Evolutionary conservation across 2,329 filamentous ascomycete genomes (phyloP).

Genomic region (Moelleriella libera): DNA sequence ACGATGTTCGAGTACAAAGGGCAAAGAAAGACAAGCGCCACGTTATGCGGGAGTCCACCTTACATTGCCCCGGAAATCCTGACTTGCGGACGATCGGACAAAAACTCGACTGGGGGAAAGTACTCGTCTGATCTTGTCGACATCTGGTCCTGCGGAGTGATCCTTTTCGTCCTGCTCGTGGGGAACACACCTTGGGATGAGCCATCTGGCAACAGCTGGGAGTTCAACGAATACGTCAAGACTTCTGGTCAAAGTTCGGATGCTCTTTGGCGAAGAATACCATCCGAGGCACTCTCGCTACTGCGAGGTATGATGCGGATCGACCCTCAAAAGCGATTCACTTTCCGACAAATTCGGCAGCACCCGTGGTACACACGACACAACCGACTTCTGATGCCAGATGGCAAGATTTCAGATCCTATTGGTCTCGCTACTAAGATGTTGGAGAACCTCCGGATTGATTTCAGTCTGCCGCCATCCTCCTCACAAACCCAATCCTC

Average conservation of each 20-base stretch:
- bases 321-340: slow-evolving; percentile 61
- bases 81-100: slow-evolving; percentile 31
- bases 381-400: slow-evolving; percentile 61
- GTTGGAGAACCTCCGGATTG: slow-evolving; percentile 81
- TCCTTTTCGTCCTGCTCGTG: slow-evolving; percentile 89
- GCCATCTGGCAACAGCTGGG: slow-evolving; percentile 72
- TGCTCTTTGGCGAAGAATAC: slow-evolving; percentile 71
- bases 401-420: slow-evolving; percentile 65
- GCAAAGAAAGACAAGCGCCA: slow-evolving; percentile 65
- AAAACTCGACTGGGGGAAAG: slow-evolving; percentile 34
- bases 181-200: slow-evolving; percentile 98
- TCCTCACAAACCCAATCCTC: slow-evolving; percentile 24
- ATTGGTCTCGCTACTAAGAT: slow-evolving; percentile 84
- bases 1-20: slow-evolving; percentile 88
- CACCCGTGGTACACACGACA: slow-evolving; percentile 89
- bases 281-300: slow-evolving; percentile 60
- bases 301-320: slow-evolving; percentile 88
- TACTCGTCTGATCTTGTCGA: slow-evolving; percentile 74
- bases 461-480: slow-evolving; percentile 59
- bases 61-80: slow-evolving; percentile 94
- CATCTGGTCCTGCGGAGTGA: slow-evolving; percentile 95
- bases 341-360: slow-evolving; percentile 70
- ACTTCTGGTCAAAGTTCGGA: slow-evolving; percentile 73
- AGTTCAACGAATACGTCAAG: slow-evolving; percentile 76
- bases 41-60: slow-evolving; percentile 88